Percentiles rank a stretch among this genome's conserved stretches.
Conservation (phyloP, 192 early-diverging fungal genomes). For the Coemansia reversa region DNA sequence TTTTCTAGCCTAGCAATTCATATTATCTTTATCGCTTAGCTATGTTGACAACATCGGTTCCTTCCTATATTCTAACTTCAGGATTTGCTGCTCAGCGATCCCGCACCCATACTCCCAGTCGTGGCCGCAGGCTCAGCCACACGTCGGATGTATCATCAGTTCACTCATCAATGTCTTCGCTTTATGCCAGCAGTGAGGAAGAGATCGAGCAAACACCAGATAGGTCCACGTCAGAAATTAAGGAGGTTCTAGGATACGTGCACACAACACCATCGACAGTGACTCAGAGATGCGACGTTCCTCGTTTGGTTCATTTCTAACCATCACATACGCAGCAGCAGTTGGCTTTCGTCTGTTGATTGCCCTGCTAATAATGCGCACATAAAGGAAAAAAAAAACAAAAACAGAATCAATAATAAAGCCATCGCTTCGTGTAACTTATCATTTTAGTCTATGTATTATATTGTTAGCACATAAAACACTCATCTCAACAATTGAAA, state of each 20-base stretch:
- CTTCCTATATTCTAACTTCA: constrained; percentile 46
- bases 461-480: constrained; percentile 11
- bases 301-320: constrained; percentile 50
- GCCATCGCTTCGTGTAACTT: constrained; percentile 3
- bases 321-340: not conserved
- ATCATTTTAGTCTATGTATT: constrained; percentile 6
- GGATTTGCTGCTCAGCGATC: constrained; percentile 47
- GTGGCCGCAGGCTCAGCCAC: constrained; percentile 29
- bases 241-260: constrained; percentile 41
- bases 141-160: constrained; percentile 21
- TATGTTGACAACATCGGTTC: constrained; percentile 25
- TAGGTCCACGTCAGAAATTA: constrained; percentile 35
- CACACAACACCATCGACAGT: constrained; percentile 32
- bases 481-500: constrained; percentile 9
- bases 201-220: constrained; percentile 14
- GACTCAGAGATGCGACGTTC: constrained; percentile 30
- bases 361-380: not conserved
- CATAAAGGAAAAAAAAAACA: not conserved
- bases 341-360: not conserved
- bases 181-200: constrained; percentile 7
- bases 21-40: not conserved
- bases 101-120: constrained; percentile 6
- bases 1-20: not conserved
- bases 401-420: not conserved
- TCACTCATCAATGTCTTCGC: constrained; percentile 5